phyloP scores from a whole-genome alignment of 208 protist species.

The Wallacemonas sp. region DNA sequence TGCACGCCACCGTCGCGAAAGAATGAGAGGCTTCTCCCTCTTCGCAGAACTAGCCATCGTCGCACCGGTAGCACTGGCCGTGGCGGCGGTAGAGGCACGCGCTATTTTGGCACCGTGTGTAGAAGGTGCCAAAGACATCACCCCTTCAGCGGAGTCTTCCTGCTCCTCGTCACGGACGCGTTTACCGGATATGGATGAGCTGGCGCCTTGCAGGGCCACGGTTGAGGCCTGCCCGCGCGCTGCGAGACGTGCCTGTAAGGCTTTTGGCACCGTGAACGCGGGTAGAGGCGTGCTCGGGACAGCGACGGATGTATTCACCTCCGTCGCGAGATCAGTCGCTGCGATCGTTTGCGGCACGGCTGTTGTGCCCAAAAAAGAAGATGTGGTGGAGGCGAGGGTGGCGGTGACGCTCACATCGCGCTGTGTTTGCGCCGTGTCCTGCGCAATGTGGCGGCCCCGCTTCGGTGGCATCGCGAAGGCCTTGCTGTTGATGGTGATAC shows the following conservation, averaged over 20 bases:
- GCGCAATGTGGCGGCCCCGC: slow-evolving; percentile 21
- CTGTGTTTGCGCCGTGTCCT: slow-evolving; percentile 10
- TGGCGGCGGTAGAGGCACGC: too few species aligned
- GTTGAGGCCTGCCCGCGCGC: too few species aligned
- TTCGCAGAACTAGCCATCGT: neutral
- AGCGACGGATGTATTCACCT: neutral
- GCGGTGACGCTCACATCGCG: slow-evolving; percentile 13
- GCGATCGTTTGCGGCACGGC: too few species aligned
- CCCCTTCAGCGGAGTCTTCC: too few species aligned
- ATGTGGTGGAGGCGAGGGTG: neutral
- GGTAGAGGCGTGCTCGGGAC: too few species aligned
- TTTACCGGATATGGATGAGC: too few species aligned
- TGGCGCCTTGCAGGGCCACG: too few species aligned
- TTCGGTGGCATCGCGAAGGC: slow-evolving; percentile 23
- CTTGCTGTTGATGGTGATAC: too few species aligned
- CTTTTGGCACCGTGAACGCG: slow-evolving; percentile 30
- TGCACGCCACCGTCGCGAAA: slow-evolving; percentile 17
- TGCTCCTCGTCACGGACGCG: neutral
- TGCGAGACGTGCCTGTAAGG: slow-evolving; percentile 32
- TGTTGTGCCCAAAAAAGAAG: neutral
- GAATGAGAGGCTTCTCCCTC: slow-evolving; percentile 23
- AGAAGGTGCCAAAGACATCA: too few species aligned
- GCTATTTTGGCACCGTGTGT: too few species aligned
- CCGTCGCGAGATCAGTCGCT: neutral
- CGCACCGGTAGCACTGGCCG: neutral